Evolutionary conservation across 2,329 filamentous ascomycete genomes (phyloP).

Genomic region (Phyllosticta citriasiana): DNA sequence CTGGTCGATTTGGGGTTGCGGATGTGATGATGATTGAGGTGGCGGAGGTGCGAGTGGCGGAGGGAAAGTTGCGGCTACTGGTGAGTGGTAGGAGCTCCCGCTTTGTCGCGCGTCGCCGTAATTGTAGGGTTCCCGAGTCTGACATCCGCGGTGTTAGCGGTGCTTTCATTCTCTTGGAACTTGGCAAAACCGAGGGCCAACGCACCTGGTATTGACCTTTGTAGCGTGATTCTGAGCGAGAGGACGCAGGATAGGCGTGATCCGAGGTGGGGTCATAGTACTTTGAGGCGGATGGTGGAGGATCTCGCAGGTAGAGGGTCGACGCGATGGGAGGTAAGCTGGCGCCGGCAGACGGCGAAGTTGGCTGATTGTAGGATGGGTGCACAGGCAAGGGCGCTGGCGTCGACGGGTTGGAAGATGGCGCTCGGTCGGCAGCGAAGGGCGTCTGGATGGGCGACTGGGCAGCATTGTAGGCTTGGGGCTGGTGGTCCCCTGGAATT

Average conservation of each 20-base stretch:
- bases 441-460: conserved; percentile 27
- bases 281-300: conserved; percentile 29
- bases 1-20: conserved; percentile 24
- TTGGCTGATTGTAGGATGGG: conserved; percentile 23
- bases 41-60: conserved; percentile 28
- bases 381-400: conserved; percentile 24
- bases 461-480: conserved; percentile 24
- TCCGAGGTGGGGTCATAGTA: conserved; percentile 43
- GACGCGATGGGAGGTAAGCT: conserved; percentile 29
- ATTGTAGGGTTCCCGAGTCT: conserved; percentile 26
- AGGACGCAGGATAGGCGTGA: conserved; percentile 27
- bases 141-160: conserved; percentile 10
- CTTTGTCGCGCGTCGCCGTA: conserved; percentile 23
- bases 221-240: conserved; percentile 23
- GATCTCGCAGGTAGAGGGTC: conserved; percentile 30
- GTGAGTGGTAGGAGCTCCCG: conserved; percentile 28
- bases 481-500: conserved; percentile 23
- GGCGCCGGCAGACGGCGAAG: conserved; percentile 27
- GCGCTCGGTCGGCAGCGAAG: conserved; percentile 23
- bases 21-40: conserved; percentile 26
- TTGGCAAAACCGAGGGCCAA: conserved; percentile 19
- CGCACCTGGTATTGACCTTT: conserved; percentile 20
- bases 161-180: neutral
- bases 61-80: conserved; percentile 22
- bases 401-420: conserved; percentile 22